Evolutionary conservation across 768 basidiomycete genomes (phyloP), one percentile per base, ranked within the genome.

Genomic region (Boletus tylopilopsis): DNA sequence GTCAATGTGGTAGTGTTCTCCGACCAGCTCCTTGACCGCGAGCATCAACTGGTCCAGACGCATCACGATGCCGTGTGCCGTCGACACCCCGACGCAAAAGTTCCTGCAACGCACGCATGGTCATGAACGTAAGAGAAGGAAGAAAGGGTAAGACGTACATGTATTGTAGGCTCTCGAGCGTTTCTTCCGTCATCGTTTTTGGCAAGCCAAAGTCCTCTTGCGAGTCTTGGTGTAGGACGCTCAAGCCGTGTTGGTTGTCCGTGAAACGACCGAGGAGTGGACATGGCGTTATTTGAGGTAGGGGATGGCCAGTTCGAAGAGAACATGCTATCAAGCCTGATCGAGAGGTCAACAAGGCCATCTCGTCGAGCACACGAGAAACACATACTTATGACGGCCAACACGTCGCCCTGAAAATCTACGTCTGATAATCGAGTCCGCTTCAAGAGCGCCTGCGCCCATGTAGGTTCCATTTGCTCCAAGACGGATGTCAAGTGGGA

Each of bases 241-340:
- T 77, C 43, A 87, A 59, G 2, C 85, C 84, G 47, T 85, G 77
- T 42, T 73, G 73, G 43, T 70, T 62, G 16, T 69, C 63, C 64
- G 74, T 68, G 48, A 76, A 79, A 1, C 77, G 72, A 44, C 76
- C 66, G 6, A 78, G 63, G 12, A 78, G 69, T 2, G 82, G 90
- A 57, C 84, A 87, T 0, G 92, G 90, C 4, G 90, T 93, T 47
- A 94, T 87, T 60, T 94, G 91, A 0, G 91, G 91, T 3, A 94
- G 71, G 0, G 91, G 82, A 7, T 71, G 72, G 3, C 88, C 90
- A 0, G 85, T 84, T 15, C 85, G 78, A 16, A 94, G 70, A 7
- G 87, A 77, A 0, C 82, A 84, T 0, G 90, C 85, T 43, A 90
- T 82, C 77, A 94, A 79, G 23, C 78, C 88, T 90, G 23, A n/a